Evolutionary conservation across 805 yeast species (phyloP).

Genomic region (Nakazawaea pomicola): DNA sequence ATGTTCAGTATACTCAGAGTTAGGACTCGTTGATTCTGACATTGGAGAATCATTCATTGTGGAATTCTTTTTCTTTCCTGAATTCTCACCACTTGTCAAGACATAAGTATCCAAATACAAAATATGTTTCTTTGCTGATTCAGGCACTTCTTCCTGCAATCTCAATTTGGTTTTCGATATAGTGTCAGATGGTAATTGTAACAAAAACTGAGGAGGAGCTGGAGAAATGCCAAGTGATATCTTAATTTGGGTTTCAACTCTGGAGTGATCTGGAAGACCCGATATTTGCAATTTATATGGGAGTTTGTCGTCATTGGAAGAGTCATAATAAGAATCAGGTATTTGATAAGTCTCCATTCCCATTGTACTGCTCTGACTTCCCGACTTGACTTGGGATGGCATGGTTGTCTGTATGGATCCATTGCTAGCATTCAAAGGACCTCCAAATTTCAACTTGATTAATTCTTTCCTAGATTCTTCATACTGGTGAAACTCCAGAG

Average conservation of each 20-base stretch:
- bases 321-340: conserved; percentile 24
- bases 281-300: conserved; percentile 49
- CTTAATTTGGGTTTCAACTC: conserved; percentile 96
- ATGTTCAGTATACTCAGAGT: conserved; percentile 2
- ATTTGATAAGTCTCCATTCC: conserved; percentile 15
- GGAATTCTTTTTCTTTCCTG: background rate
- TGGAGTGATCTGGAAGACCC: conserved; percentile 72
- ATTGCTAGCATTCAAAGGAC: conserved; percentile 11
- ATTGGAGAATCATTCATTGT: conserved; percentile 12
- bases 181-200: conserved; percentile 83
- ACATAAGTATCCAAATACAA: conserved; percentile 76
- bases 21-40: conserved; percentile 3
- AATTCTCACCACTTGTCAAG: conserved; percentile 40
- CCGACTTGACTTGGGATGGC: conserved; percentile 2
- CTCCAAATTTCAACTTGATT: conserved; percentile 51
- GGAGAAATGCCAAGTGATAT: conserved; percentile 65
- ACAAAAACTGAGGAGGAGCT: conserved; percentile 64
- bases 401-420: background rate
- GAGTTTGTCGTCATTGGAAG: conserved; percentile 22
- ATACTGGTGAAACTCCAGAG: conserved; percentile 25
- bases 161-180: conserved; percentile 85
- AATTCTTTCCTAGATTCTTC: conserved; percentile 45
- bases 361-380: background rate
- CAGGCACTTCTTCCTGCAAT: conserved; percentile 45
- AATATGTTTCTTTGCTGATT: conserved; percentile 46